Base-by-base conservation (phyloP, 306 rosid genomes). In the Sphenostylis stenocarpa region DNA sequence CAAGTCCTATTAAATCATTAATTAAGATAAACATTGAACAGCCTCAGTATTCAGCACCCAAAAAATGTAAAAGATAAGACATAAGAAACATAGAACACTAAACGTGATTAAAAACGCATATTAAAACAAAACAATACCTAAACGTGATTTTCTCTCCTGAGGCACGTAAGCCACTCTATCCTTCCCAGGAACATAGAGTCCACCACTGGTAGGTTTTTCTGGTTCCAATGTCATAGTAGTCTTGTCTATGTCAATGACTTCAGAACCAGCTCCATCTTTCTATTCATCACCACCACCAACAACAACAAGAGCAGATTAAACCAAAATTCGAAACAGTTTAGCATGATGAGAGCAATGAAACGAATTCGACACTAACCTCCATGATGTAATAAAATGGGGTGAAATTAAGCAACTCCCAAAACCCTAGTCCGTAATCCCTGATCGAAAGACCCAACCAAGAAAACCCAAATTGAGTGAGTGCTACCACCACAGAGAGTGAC, bases 141-240 rank as follows among this genome's bases (percentile, higher is more conserved):
- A 69, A 4, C 87, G 85, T 3, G 97, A 95, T 82, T 88, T 92
- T 78, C 88, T 85, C 78, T 92, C 97, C 0, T 82, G 92, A 77
- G 96, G 88, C 36, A 86, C 85, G 51, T 85, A 95, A 31, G 78
- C 90, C 21, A 90, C 82, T 48, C 90, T 78, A 41, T 92, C 97
- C 80, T 89, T 95, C 77, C 97, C 97, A 0, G 97, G 97, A 78
- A 92, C 80, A 82, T 61, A 88, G 66, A 92, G 86, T 43, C 97
- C 97, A 23, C 91, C 92, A 3, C 77, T 76, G 19, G 68, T 67
- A 13, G 73, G 57, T 57, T 82, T 87, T 49, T 95, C 97, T 1
- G 93, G 88, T 79, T 89, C 97, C 86, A 95, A 62, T 1, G 87
- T 85, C 24, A 8, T 80, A 0, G 85, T 95, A 16, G 81, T 84